A percentile compares a stretch with the other conserved stretches of the same genome.
These are phyloP conservation scores for Daldinia vernicosa DNA, from an alignment of 495 filamentous ascomycete species.

Conservation along the genomic window DNA sequence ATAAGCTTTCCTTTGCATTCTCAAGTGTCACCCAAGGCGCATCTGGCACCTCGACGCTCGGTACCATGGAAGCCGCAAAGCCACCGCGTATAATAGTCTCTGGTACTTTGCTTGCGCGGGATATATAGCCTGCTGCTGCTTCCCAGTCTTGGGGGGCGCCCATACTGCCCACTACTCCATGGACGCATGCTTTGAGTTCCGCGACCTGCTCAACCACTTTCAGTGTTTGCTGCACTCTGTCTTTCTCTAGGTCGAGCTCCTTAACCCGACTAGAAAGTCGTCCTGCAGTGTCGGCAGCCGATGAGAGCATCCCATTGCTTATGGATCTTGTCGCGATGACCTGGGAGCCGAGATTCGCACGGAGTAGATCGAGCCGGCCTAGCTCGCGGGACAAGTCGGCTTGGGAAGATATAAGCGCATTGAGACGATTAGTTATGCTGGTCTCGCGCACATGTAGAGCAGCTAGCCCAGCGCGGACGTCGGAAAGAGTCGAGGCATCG, in stretches of 20 bases:
- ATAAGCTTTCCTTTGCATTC: slow-evolving; percentile 84
- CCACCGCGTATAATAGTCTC: slow-evolving; percentile 77
- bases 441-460: slow-evolving; percentile 79
- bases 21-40: slow-evolving; percentile 87
- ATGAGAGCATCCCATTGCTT: slow-evolving; percentile 86
- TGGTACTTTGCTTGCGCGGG: slow-evolving; percentile 82
- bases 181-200: slow-evolving; percentile 93
- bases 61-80: slow-evolving; percentile 94
- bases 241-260: slow-evolving; percentile 86
- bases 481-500: slow-evolving; percentile 75
- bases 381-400: slow-evolving; percentile 84
- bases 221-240: slow-evolving; percentile 86
- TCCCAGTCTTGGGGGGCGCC: slow-evolving; percentile 99
- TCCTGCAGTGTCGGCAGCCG: slow-evolving; percentile 83
- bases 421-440: slow-evolving; percentile 75
- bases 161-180: slow-evolving; percentile 96
- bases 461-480: slow-evolving; percentile 79
- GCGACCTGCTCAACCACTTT: slow-evolving; percentile 94
- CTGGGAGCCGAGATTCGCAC: slow-evolving; percentile 87
- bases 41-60: slow-evolving; percentile 94
- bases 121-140: slow-evolving; percentile 87
- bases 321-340: slow-evolving; percentile 84
- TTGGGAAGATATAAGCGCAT: slow-evolving; percentile 78
- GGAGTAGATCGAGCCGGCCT: slow-evolving; percentile 85
- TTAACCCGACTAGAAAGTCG: slow-evolving; percentile 87